Evolutionary conservation across 2,329 filamentous ascomycete species (phyloP).

Genomic region (Aspergillus aculeatinus): DNA sequence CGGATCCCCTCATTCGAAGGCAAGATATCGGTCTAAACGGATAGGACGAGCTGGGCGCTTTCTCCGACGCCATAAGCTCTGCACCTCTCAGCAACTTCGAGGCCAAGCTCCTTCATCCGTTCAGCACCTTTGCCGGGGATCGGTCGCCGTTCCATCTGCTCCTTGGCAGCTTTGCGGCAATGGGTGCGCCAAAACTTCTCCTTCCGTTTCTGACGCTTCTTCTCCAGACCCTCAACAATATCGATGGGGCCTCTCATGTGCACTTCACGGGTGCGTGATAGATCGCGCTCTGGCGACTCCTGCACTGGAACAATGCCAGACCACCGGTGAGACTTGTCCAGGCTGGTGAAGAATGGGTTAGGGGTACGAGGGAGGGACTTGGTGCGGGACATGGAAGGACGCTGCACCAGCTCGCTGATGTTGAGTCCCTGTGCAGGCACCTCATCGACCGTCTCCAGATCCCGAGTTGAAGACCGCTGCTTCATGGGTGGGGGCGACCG

Average conservation of each 20-base stretch:
- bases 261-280: slow-evolving; percentile 48
- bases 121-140: slow-evolving; percentile 84
- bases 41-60: slow-evolving; percentile 66
- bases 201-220: slow-evolving; percentile 86
- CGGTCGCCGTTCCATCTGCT: slow-evolving; percentile 61
- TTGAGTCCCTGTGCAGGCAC: slow-evolving; percentile 49
- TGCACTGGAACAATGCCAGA: slow-evolving; percentile 36
- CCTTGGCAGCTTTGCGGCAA: slow-evolving; percentile 75
- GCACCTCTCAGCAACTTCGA: slow-evolving; percentile 83
- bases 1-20: slow-evolving; percentile 14
- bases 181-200: slow-evolving; percentile 91
- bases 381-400: slow-evolving; percentile 71
- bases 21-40: slow-evolving; percentile 51
- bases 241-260: slow-evolving; percentile 92
- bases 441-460: slow-evolving; percentile 37
- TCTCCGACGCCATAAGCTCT: slow-evolving; percentile 59
- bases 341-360: slow-evolving; percentile 61
- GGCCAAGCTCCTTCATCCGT: slow-evolving; percentile 87
- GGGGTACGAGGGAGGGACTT: slow-evolving; percentile 83
- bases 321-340: slow-evolving; percentile 33
- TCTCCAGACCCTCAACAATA: slow-evolving; percentile 93
- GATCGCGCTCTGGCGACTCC: slow-evolving; percentile 35
- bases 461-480: slow-evolving; percentile 50
- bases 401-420: slow-evolving; percentile 56
- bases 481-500: slow-evolving; percentile 67